Percentiles rank a stretch among this genome's conserved stretches.
phyloP scores from a whole-genome alignment of 129 eudicot genomes.

The Tanacetum coccineum region DNA sequence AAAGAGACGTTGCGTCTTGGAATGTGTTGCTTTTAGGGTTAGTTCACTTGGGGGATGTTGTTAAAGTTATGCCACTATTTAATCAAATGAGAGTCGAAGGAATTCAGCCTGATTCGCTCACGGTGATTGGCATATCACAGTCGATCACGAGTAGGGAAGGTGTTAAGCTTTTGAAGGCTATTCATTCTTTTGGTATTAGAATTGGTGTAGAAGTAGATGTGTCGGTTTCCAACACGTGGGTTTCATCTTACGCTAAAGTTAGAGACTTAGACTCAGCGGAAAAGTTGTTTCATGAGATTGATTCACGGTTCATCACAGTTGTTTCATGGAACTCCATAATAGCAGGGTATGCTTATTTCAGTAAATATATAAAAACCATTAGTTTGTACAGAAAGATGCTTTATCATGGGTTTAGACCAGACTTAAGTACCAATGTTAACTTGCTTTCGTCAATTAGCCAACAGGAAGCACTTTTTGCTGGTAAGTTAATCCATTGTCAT shows the following conservation, averaged over 20 bases:
- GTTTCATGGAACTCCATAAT: constrained; percentile 82
- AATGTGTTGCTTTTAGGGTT: constrained; percentile 65
- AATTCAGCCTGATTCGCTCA: constrained; percentile 50
- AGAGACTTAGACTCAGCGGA: constrained; percentile 55
- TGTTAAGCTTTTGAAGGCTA: constrained; percentile 33
- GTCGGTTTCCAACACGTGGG: constrained; percentile 65
- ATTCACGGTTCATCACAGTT: constrained; percentile 31
- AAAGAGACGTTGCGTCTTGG: constrained; percentile 67
- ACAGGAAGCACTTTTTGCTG: constrained; percentile 35
- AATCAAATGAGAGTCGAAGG: constrained; percentile 45
- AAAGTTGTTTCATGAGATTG: constrained; percentile 50
- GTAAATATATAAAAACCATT: constrained; percentile 32
- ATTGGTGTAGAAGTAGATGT: constrained; percentile 51
- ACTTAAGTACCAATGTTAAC: constrained; percentile 63
- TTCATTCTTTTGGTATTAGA: constrained; percentile 51
- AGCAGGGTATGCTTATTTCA: constrained; percentile 49
- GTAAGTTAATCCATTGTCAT: constrained; percentile 63
- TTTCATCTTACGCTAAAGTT: constrained; percentile 60
- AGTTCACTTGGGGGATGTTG: constrained; percentile 43
- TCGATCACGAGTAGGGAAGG: constrained; percentile 30
- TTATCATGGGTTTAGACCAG: constrained; percentile 45
- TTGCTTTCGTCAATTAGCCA: constrained; percentile 53
- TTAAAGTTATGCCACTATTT: constrained; percentile 38
- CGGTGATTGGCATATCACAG: constrained; percentile 54
- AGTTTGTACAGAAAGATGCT: constrained; percentile 45